Percentiles rank a stretch among this genome's conserved stretches.
Evolutionary conservation across 768 basidiomycete genomes (phyloP).

Genomic region (Russula griseocarnosa): DNA sequence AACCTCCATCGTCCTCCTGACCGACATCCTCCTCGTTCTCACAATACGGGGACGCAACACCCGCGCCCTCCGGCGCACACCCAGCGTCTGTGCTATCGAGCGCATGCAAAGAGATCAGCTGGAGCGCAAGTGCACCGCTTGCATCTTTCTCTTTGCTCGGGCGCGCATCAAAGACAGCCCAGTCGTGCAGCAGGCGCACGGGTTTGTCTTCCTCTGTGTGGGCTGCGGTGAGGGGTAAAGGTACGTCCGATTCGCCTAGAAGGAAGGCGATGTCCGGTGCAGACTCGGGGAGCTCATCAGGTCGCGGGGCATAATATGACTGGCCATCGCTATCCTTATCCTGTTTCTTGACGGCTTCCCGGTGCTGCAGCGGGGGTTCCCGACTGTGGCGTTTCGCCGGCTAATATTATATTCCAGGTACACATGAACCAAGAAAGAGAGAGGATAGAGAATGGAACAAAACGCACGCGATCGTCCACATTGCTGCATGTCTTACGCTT

Average conservation of each 20-base stretch:
- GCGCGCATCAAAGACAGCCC: conserved; percentile 56
- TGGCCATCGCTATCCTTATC: not conserved
- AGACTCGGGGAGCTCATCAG: conserved; percentile 23
- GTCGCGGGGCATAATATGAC: conserved; percentile 14
- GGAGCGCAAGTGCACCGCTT: conserved; percentile 34
- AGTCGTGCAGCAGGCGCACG: conserved; percentile 53
- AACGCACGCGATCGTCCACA: conserved; percentile 8
- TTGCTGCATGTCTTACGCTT: conserved; percentile 4
- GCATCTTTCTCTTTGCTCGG: conserved; percentile 5
- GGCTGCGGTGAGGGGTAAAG: not conserved
- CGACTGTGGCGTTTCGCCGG: conserved; percentile 12
- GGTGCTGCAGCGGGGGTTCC: not conserved
- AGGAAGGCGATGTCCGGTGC: conserved; percentile 25
- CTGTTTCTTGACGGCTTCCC: not conserved
- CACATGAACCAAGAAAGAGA: not conserved
- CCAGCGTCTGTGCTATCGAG: conserved; percentile 37
- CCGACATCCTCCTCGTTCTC: conserved; percentile 37
- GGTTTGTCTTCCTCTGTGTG: conserved; percentile 41
- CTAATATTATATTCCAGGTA: not conserved
- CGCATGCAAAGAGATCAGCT: conserved; percentile 45
- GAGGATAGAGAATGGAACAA: not conserved
- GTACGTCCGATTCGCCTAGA: conserved; percentile 31
- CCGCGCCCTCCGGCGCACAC: conserved; percentile 49
- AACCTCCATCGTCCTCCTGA: conserved; percentile 33
- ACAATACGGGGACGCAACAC: conserved; percentile 46